A percentile compares a stretch with the other conserved stretches of the same genome.
Evolutionary conservation across 2,329 filamentous ascomycete genomes (phyloP).

Genomic region (Colletotrichum costaricense): DNA sequence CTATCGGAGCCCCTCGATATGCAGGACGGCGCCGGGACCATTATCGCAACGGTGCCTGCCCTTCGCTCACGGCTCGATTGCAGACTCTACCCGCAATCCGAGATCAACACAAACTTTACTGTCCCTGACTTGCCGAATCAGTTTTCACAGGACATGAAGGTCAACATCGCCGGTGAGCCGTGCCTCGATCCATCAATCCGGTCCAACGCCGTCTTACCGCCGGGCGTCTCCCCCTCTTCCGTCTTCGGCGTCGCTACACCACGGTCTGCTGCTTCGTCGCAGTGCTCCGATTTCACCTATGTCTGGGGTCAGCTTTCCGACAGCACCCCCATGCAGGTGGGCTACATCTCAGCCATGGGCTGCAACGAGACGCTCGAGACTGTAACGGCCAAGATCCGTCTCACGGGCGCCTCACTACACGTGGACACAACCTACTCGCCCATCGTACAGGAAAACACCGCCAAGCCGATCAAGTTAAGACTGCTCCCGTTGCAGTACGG

Average conservation of each 20-base stretch:
- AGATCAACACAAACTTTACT: constrained; percentile 41
- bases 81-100: constrained; percentile 37
- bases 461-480: constrained; percentile 36
- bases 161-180: constrained; percentile 39
- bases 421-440: constrained; percentile 46
- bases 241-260: constrained; percentile 40
- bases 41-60: constrained; percentile 43
- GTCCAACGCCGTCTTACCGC: constrained; percentile 38
- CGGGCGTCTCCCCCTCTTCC: constrained; percentile 25
- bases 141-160: constrained; percentile 23
- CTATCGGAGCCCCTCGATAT: constrained; percentile 26
- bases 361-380: constrained; percentile 52
- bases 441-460: constrained; percentile 39
- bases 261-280: constrained; percentile 35
- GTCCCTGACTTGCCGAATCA: constrained; percentile 28
- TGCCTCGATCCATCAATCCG: constrained; percentile 33
- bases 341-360: constrained; percentile 45
- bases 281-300: constrained; percentile 48
- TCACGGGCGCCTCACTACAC: constrained; percentile 39
- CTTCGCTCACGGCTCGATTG: constrained; percentile 46
- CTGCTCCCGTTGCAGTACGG: constrained; percentile 44
- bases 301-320: constrained; percentile 48
- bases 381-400: constrained; percentile 39
- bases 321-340: constrained; percentile 41
- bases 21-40: constrained; percentile 19